These are phyloP conservation scores for Hagleromyces aurorensis DNA, from an alignment of 805 yeast genomes.

Conservation along the genomic window DNA sequence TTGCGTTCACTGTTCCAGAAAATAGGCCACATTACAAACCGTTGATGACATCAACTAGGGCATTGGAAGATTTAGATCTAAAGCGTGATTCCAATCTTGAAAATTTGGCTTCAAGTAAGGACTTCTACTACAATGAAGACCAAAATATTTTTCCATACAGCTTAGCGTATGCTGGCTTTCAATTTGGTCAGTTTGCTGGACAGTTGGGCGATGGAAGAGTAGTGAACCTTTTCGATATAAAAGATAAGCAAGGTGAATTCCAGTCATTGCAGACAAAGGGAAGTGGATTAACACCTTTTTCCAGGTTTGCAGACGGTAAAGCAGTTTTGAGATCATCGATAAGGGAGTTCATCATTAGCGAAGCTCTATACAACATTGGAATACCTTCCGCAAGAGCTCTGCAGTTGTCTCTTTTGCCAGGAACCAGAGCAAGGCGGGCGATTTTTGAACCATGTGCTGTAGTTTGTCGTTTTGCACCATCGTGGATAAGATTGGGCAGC, in stretches of 20 bases:
- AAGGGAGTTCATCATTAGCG: constrained; percentile 81
- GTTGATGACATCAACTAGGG: constrained; percentile 50
- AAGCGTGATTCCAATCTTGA: constrained; percentile 40
- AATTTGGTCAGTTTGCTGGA: constrained; percentile 94
- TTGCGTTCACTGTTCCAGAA: constrained; percentile 67
- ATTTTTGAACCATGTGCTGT: constrained; percentile 73
- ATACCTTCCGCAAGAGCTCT: constrained; percentile 85
- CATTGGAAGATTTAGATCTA: constrained; percentile 56
- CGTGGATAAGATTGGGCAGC: constrained; percentile 83
- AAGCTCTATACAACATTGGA: constrained; percentile 69
- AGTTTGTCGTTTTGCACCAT: constrained; percentile 72
- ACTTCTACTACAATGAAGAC: constrained; percentile 32
- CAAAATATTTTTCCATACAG: constrained; percentile 66
- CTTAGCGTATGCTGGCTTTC: constrained; percentile 92
- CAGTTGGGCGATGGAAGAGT: constrained; percentile 96
- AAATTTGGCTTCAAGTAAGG: constrained; percentile 54
- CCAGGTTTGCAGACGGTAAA: constrained; percentile 94
- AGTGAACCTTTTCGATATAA: constrained; percentile 66
- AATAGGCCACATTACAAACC: constrained; percentile 43
- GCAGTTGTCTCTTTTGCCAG: constrained; percentile 62
- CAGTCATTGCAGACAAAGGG: constrained; percentile 73
- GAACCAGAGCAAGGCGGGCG: constrained; percentile 63
- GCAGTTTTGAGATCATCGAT: constrained; percentile 85
- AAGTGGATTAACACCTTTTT: constrained; percentile 83
- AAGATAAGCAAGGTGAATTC: constrained; percentile 37